Percentiles rank a stretch among this genome's conserved stretches.
Evolutionary conservation across 116 monocot genomes (phyloP).

Genomic region (Thalassia testudinum): DNA sequence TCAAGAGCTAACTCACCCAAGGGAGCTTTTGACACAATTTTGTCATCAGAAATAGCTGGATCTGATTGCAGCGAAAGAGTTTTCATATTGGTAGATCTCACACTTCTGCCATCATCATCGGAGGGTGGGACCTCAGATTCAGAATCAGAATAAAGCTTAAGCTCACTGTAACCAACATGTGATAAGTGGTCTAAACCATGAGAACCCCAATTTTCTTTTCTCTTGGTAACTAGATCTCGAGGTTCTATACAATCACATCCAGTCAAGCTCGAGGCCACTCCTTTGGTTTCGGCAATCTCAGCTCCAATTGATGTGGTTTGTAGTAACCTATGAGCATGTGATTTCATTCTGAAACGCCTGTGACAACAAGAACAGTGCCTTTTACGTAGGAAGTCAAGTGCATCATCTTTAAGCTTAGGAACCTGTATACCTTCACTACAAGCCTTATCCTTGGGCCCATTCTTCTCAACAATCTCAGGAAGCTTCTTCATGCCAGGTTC

Average conservation of each 20-base stretch:
- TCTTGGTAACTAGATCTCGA: conserved; percentile 1
- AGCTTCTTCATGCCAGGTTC: not conserved
- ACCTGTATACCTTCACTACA: conserved; percentile 13
- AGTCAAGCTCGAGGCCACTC: conserved; percentile 1
- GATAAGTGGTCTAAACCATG: conserved; percentile 20
- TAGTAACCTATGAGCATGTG: conserved; percentile 14
- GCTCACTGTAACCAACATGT: conserved; percentile 39
- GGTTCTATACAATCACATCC: conserved; percentile 1
- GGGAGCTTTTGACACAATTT: conserved; percentile 5
- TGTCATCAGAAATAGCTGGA: not conserved
- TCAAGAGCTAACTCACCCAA: conserved; percentile 12
- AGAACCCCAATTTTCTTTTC: conserved; percentile 3
- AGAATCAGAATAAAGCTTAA: conserved; percentile 36
- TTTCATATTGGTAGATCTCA: too few relatives aligned
- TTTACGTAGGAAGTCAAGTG: conserved; percentile 6
- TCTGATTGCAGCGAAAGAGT: conserved; percentile 3
- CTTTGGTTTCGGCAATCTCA: conserved; percentile 13
- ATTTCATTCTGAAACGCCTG: conserved; percentile 15
- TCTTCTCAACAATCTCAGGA: conserved; percentile 1
- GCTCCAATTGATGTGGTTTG: conserved; percentile 10
- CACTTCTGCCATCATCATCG: conserved; percentile 15
- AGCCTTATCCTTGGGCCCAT: not conserved
- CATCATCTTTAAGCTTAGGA: conserved; percentile 15
- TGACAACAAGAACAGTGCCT: conserved; percentile 45
- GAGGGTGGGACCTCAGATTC: conserved; percentile 22